Percentiles rank a stretch among this genome's conserved stretches.
Evolutionary conservation across 2,329 filamentous ascomycete genomes (phyloP).

Genomic region (Sordariomycetes sp.): DNA sequence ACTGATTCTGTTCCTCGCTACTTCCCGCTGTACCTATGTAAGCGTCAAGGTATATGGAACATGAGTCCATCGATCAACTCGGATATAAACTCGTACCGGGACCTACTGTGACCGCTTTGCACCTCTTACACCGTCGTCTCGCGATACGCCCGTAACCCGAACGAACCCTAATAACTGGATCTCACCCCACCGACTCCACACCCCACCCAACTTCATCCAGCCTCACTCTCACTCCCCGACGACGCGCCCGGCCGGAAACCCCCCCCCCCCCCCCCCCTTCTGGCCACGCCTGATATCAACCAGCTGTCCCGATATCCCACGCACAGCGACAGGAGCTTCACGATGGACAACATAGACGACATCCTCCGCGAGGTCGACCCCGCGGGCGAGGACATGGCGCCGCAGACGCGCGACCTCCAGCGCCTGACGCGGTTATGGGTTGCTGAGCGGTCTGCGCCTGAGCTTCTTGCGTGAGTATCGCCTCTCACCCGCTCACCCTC

Average conservation of each 20-base stretch:
- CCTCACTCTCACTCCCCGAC: background rate
- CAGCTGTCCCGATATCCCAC: no score
- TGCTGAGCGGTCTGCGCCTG: slow-evolving; percentile 77
- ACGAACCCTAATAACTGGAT: background rate
- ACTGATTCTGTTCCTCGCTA: no score
- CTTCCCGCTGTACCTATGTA: no score
- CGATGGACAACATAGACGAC: slow-evolving; percentile 63
- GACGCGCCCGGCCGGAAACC: background rate
- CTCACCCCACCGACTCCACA: background rate
- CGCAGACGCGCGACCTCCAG: slow-evolving; percentile 65
- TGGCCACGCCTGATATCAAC: no score
- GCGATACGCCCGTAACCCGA: background rate
- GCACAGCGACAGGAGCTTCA: background rate
- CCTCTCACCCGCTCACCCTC: background rate
- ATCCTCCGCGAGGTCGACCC: slow-evolving; percentile 64
- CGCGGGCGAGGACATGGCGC: slow-evolving; percentile 35
- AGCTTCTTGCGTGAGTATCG: slow-evolving; percentile 60
- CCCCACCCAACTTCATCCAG: background rate
- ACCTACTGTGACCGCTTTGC: background rate
- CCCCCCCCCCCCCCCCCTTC: no score
- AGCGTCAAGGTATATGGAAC: no score
- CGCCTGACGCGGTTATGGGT: slow-evolving; percentile 86
- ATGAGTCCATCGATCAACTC: background rate
- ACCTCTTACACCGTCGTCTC: no score
- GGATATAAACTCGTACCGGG: background rate